These are phyloP conservation scores for Falciphora oryzae DNA, from an alignment of 2,329 filamentous ascomycete genomes.

Conservation along the genomic window DNA sequence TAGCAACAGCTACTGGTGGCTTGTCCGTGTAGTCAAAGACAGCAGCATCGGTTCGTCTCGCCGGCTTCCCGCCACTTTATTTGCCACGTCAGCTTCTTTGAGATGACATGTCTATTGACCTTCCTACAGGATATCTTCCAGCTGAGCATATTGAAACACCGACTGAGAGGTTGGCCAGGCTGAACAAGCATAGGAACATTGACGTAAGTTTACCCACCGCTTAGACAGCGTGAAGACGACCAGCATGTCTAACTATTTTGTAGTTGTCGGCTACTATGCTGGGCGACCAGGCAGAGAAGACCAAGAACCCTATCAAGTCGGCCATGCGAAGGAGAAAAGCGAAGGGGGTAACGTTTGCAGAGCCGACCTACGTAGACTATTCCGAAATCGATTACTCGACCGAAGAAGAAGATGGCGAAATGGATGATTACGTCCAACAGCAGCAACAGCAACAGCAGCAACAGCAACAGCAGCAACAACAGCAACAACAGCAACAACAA, in stretches of 20 bases:
- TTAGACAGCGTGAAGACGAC: too few relatives aligned
- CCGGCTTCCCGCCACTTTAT: not conserved
- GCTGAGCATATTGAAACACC: conserved; percentile 98
- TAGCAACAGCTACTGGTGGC: conserved; percentile 99
- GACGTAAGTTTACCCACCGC: conserved; percentile 57
- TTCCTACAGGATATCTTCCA: conserved; percentile 72
- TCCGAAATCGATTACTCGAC: conserved; percentile 81
- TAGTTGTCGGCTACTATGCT: conserved; percentile 59
- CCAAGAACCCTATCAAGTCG: conserved; percentile 76
- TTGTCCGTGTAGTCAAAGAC: conserved; percentile 94
- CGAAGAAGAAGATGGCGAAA: conserved; percentile 59
- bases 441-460: conserved; percentile 21
- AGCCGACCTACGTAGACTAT: conserved; percentile 82
- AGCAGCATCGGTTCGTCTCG: conserved; percentile 69
- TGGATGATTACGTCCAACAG: conserved; percentile 24
- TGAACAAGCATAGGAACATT: conserved; percentile 98
- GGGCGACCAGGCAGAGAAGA: conserved; percentile 64
- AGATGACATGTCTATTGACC: not conserved
- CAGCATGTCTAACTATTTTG: conserved; percentile 20
- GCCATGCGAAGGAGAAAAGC: conserved; percentile 75
- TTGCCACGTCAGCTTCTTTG: not conserved
- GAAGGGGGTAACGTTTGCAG: conserved; percentile 81
- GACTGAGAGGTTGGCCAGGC: conserved; percentile 82
- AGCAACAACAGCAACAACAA: conserved; percentile 23
- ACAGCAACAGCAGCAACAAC: conserved; percentile 27